Evolutionary conservation across 2,329 filamentous ascomycete genomes (phyloP), one percentile per base, ranked within the genome.

Genomic region (Zymoseptoria ardabiliae): DNA sequence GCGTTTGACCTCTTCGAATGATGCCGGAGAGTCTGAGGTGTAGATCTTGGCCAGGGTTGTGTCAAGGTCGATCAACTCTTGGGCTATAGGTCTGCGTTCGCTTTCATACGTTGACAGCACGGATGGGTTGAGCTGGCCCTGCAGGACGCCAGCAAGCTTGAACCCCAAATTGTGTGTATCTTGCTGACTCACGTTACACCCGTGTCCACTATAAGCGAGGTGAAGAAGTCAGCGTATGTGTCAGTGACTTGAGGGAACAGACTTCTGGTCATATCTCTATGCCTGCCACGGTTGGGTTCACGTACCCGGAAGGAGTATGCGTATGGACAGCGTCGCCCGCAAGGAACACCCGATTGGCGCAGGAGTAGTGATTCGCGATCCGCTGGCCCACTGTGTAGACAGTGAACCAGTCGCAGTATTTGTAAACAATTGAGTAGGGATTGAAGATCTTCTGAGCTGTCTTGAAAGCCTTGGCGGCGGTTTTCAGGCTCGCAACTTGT

Each of bases 361-460:
- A 66, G 0, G 73, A 71, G 56, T 77, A 77, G 1, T 69, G 62
- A 23, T 71, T 65, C 1, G 72, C 69, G 6, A 76, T 86, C 0
- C 88, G 85, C 72, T 91, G 88, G 5, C 88, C 86, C 61, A 91
- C 89, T 49, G 87, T 86, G 66, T 91, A 91, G 2, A 88, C 86
- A 0, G 87, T 88, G 73, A 55, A 62, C 65, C 62, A 68, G 52
- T 63, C 62, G 41, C 58, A 61, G 25, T 62, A 58, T 10, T 59
- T 57, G 23, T 63, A 64, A 30, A 57, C 59, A 11, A 68, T 49
- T 3, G 78, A 84, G 68, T 89, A 91, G 0, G 88, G 88, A 0
- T 74, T 72, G 10, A 91, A 72, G 49, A 87, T 89, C 60, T 76
- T 80, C 67, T 84, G 81, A 0, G 86, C 87, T 0, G 81, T 78